Percentiles rank a stretch among this genome's conserved stretches.
Conservation (phyloP, 2,329 filamentous ascomycete genomes). For the Bisporella sp. region DNA sequence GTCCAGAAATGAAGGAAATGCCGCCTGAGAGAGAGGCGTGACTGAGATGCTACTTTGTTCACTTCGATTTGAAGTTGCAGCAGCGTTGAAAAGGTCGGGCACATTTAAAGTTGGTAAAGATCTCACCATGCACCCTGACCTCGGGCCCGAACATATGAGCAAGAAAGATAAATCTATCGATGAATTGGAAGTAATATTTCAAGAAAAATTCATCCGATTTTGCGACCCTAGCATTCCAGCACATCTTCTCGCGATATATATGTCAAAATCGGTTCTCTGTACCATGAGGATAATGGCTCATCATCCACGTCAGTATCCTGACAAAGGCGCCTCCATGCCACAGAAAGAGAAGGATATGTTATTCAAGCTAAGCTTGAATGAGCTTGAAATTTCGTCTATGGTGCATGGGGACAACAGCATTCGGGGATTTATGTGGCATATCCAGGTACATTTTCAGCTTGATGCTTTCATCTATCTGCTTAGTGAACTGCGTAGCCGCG, state of each 20-base stretch:
- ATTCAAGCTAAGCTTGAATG: constrained; percentile 29
- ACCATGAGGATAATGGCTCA: constrained; percentile 27
- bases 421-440: constrained; percentile 29
- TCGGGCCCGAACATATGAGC: constrained; percentile 4
- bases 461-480: constrained; percentile 30
- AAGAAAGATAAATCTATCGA: constrained; percentile 24
- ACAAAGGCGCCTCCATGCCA: constrained; percentile 24
- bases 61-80: constrained; percentile 29
- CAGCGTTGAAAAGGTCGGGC: constrained; percentile 13
- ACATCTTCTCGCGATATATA: constrained; percentile 25
- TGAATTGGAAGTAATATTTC: constrained; percentile 26
- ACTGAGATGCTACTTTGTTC: constrained; percentile 41
- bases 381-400: constrained; percentile 28
- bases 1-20: constrained; percentile 33
- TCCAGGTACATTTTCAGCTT: constrained; percentile 28
- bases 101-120: neutral
- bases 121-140: neutral
- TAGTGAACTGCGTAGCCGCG: constrained; percentile 26
- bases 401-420: constrained; percentile 23
- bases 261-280: constrained; percentile 22
- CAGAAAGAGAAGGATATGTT: constrained; percentile 27
- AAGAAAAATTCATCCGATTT: constrained; percentile 34
- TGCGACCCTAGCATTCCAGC: constrained; percentile 35
- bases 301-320: constrained; percentile 24
- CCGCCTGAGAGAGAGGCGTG: constrained; percentile 33